Percentiles rank a stretch among this genome's conserved stretches.
Evolutionary conservation across 768 basidiomycete genomes (phyloP).

Genomic region (Gyrodon lividus): DNA sequence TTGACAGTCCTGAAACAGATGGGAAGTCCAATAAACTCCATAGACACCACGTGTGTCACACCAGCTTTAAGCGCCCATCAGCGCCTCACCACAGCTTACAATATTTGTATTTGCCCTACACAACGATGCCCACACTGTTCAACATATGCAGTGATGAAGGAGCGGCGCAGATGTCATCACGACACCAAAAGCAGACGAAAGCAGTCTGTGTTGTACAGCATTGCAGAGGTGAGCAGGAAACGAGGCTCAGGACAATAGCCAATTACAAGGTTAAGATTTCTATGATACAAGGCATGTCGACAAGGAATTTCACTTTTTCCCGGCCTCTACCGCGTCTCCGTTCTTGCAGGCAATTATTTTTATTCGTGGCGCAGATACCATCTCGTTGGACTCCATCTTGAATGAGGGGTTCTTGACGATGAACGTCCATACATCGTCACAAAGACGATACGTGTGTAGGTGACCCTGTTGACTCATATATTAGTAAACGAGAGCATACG

Average conservation of each 20-base stretch:
- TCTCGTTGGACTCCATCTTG: slow-evolving; percentile 92
- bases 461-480: slow-evolving; percentile 58
- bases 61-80: not conserved
- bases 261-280: slow-evolving; percentile 28
- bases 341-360: slow-evolving; percentile 99
- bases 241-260: not conserved
- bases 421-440: slow-evolving; percentile 99
- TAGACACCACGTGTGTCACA: slow-evolving; percentile 24
- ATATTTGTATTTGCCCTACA: too few relatives aligned
- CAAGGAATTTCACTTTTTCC: slow-evolving; percentile 59
- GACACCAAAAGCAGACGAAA: too few relatives aligned
- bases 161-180: too few relatives aligned
- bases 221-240: not conserved
- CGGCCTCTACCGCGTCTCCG: slow-evolving; percentile 80
- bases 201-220: not conserved
- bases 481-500: slow-evolving; percentile 8
- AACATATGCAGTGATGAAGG: not conserved
- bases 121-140: not conserved
- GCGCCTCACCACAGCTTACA: not conserved
- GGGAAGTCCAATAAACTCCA: slow-evolving; percentile 18
- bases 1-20: slow-evolving; percentile 15
- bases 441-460: slow-evolving; percentile 86
- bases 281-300: slow-evolving; percentile 23
- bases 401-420: slow-evolving; percentile 90
- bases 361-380: slow-evolving; percentile 72